phyloP scores from a whole-genome alignment of 306 rosid species.

The Arachis stenosperma region DNA sequence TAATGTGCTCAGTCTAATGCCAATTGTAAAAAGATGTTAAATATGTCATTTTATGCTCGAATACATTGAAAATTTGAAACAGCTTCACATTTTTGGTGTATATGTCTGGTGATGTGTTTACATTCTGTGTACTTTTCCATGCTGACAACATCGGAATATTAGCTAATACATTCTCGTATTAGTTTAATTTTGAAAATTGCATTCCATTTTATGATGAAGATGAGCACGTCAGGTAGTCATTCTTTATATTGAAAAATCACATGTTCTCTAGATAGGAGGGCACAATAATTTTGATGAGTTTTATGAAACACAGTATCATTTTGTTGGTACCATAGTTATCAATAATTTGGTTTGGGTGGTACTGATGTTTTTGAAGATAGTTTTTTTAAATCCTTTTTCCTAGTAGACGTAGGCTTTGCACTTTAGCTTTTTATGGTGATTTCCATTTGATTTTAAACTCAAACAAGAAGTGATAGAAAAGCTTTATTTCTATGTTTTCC shows the following conservation, averaged over 20 bases:
- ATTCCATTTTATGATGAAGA: background rate
- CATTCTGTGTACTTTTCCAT: constrained; percentile 12
- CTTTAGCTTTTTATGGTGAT: constrained; percentile 23
- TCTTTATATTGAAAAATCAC: constrained; percentile 25
- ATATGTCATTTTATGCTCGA: constrained; percentile 10
- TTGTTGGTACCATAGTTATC: constrained; percentile 12
- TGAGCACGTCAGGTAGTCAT: constrained; percentile 10
- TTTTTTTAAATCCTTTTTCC: constrained; percentile 2
- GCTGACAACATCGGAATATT: constrained; percentile 6
- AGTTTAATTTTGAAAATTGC: constrained; percentile 16
- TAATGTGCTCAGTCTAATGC: constrained; percentile 20
- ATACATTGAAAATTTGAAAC: constrained; percentile 19
- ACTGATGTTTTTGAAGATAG: constrained; percentile 31
- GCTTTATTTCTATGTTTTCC: constrained; percentile 25
- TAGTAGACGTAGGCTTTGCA: background rate
- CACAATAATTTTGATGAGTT: constrained; percentile 1
- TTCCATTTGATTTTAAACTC: constrained; percentile 33
- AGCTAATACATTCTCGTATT: background rate
- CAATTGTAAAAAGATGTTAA: background rate
- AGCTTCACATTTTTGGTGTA: background rate
- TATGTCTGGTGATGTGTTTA: constrained; percentile 15
- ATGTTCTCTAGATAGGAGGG: constrained; percentile 21
- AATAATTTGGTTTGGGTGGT: constrained; percentile 25
- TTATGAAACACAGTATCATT: constrained; percentile 21
- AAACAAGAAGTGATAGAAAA: constrained; percentile 29